These are phyloP conservation scores for Hygrocybe punicea DNA, from an alignment of 768 basidiomycete species.

Conservation along the genomic window DNA sequence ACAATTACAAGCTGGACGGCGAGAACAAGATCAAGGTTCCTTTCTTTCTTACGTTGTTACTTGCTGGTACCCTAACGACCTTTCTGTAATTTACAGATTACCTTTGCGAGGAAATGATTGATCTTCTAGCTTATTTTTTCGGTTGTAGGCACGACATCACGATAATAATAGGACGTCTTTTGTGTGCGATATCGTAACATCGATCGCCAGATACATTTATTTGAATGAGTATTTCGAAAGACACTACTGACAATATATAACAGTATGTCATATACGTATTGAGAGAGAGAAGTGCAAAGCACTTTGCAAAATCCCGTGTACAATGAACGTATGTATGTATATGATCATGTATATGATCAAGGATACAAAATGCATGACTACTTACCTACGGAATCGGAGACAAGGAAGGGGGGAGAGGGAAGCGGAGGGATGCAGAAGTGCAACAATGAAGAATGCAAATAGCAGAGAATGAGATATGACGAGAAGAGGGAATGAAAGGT, in stretches of 20 bases:
- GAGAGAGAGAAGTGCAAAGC: not conserved
- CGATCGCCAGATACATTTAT: too few species aligned
- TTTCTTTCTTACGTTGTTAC: too few species aligned
- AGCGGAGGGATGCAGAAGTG: slow-evolving; percentile 23
- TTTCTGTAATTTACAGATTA: slow-evolving; percentile 46
- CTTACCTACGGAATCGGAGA: slow-evolving; percentile 40
- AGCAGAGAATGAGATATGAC: slow-evolving; percentile 10
- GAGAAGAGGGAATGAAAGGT: slow-evolving; percentile 12
- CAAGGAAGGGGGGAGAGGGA: slow-evolving; percentile 17
- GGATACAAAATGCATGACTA: slow-evolving; percentile 40
- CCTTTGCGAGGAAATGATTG: slow-evolving; percentile 66
- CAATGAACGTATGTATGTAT: not conserved
- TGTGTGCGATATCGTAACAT: too few species aligned
- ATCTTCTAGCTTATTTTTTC: not conserved
- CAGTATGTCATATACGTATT: too few species aligned
- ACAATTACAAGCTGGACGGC: slow-evolving; percentile 96
- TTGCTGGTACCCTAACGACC: slow-evolving; percentile 2
- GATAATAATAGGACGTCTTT: too few species aligned
- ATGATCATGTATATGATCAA: not conserved
- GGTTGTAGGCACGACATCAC: too few species aligned
- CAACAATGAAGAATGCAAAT: slow-evolving; percentile 17
- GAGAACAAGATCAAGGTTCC: slow-evolving; percentile 99
- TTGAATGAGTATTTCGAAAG: too few species aligned
- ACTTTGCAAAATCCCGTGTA: not conserved
- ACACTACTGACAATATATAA: too few species aligned